Conservation (phyloP, 768 basidiomycete genomes). For the Wakefieldia striispora region DNA sequence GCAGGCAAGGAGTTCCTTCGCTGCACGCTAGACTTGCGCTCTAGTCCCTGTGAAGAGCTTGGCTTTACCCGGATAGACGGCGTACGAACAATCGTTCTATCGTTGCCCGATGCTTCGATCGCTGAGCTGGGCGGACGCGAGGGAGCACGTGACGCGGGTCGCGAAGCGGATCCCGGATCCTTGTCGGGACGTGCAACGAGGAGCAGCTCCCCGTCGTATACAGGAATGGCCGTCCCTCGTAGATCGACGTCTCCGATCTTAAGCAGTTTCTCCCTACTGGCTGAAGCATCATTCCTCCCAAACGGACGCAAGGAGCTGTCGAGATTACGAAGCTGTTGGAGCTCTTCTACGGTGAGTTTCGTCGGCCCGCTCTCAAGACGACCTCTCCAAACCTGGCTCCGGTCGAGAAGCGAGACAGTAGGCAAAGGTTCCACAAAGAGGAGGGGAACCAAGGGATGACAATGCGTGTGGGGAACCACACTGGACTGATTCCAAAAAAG, state of each 20-base stretch:
- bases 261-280: constrained; percentile 26
- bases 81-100: constrained; percentile 49
- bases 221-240: constrained; percentile 68
- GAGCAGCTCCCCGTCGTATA: constrained; percentile 72
- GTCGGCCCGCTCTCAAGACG: constrained; percentile 63
- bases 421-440: constrained; percentile 78
- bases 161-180: constrained; percentile 43
- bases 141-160: constrained; percentile 57
- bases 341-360: constrained; percentile 49
- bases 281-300: constrained; percentile 12
- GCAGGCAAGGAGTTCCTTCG: constrained; percentile 79
- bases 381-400: constrained; percentile 59
- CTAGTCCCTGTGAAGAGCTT: constrained; percentile 60
- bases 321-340: constrained; percentile 54
- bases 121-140: constrained; percentile 73
- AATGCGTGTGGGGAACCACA: constrained; percentile 36
- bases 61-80: constrained; percentile 82
- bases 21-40: constrained; percentile 74
- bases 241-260: constrained; percentile 45
- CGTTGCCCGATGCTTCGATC: constrained; percentile 38
- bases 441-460: constrained; percentile 58
- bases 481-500: constrained; percentile 63
- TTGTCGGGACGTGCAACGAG: constrained; percentile 59
- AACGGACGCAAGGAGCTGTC: constrained; percentile 43
- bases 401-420: constrained; percentile 63